Percentiles rank a stretch among this genome's conserved stretches.
Conservation (phyloP, 805 yeast genomes). For the Candida boidinii region DNA sequence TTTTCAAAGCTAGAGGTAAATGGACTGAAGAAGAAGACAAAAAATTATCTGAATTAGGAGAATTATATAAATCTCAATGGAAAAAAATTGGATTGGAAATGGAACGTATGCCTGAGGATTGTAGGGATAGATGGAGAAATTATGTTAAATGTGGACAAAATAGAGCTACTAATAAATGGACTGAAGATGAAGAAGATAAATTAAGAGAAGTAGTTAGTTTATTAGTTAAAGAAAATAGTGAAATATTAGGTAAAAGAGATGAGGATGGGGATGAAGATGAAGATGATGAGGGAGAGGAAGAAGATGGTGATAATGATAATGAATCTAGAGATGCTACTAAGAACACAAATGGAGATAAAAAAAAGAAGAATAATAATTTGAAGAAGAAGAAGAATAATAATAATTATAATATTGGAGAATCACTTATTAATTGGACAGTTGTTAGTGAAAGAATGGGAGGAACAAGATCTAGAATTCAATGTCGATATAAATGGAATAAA, state of each 20-base stretch:
- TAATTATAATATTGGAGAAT: constrained; percentile 17
- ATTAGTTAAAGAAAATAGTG: constrained; percentile 28
- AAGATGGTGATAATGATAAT: constrained; percentile 5
- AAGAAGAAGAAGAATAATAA: constrained; percentile 8
- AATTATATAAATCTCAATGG: constrained; percentile 78
- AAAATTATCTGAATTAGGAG: constrained; percentile 51
- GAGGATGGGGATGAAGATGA: constrained; percentile 16
- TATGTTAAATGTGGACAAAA: constrained; percentile 85
- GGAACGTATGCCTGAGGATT: constrained; percentile 96
- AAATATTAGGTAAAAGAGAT: constrained; percentile 4
- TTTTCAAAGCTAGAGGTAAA: constrained; percentile 79
- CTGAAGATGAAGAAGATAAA: constrained; percentile 56
- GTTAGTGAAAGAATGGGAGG: constrained; percentile 91
- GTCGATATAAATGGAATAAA: constrained; percentile 94
- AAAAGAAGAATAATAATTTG: no score
- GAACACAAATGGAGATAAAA: constrained; percentile 3
- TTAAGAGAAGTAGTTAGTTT: constrained; percentile 47
- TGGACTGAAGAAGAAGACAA: constrained; percentile 84
- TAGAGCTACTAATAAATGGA: constrained; percentile 76
- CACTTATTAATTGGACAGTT: constrained; percentile 78
- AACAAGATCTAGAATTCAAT: constrained; percentile 81
- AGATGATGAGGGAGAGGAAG: constrained; percentile 2
- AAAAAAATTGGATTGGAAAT: constrained; percentile 68
- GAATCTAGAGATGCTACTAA: constrained; percentile 14
- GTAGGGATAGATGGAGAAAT: constrained; percentile 94